Percentiles rank a stretch among this genome's conserved stretches.
These are phyloP conservation scores for Achlya hypogyna DNA, from an alignment of 352 stramenopile species.

Conservation along the genomic window DNA sequence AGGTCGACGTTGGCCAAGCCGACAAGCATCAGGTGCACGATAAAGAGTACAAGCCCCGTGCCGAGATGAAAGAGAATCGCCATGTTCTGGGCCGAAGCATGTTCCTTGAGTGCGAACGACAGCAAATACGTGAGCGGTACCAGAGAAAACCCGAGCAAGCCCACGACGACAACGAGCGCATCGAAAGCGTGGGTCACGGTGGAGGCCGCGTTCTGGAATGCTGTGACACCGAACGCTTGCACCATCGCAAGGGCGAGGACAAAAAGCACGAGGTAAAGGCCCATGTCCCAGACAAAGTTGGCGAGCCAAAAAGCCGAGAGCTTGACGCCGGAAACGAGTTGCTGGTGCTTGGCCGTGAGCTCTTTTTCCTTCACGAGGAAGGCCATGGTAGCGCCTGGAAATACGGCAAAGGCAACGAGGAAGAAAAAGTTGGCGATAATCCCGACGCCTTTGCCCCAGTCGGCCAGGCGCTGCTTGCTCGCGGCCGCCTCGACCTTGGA, in stretches of 20 bases:
- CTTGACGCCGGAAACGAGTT: constrained; percentile 91
- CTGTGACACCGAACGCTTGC: constrained; percentile 38
- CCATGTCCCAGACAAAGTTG: constrained; percentile 90
- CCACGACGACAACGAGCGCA: constrained; percentile 47
- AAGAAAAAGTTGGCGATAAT: constrained; percentile 81
- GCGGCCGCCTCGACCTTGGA: constrained; percentile 45
- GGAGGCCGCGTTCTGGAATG: constrained; percentile 29
- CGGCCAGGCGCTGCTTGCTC: constrained; percentile 45
- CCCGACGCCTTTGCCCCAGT: background rate
- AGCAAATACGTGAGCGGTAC: constrained; percentile 54
- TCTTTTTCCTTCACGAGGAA: constrained; percentile 96
- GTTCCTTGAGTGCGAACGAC: constrained; percentile 52
- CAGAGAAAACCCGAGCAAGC: constrained; percentile 51
- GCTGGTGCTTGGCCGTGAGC: constrained; percentile 94
- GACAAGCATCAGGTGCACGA: constrained; percentile 49
- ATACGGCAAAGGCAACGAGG: constrained; percentile 89
- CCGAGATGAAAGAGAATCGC: constrained; percentile 69
- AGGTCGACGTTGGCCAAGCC: constrained; percentile 39
- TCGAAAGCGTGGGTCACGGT: constrained; percentile 31
- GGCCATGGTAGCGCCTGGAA: constrained; percentile 87
- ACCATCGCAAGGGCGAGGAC: constrained; percentile 39
- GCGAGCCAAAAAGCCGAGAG: constrained; percentile 93
- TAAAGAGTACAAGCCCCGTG: constrained; percentile 45
- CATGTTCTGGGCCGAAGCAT: constrained; percentile 40
- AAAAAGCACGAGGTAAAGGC: constrained; percentile 85